Evolutionary conservation across 225 moss, liverwort and hornwort species (phyloP).

Genomic region (Sphagnum contortum): DNA sequence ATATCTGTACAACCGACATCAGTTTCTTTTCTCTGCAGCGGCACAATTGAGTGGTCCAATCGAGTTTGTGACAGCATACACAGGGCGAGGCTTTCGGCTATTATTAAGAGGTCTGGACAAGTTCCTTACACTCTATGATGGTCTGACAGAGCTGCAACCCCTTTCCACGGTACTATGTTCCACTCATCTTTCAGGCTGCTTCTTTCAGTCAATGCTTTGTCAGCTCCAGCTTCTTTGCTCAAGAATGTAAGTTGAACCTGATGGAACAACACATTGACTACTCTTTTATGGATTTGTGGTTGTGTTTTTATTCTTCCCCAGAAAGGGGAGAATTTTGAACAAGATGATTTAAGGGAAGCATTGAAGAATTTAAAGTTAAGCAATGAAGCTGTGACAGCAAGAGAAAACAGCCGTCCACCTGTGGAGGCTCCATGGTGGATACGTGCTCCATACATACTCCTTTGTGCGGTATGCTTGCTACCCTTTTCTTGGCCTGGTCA

Average conservation of each 20-base stretch:
- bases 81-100: constrained; percentile 68
- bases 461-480: constrained; percentile 54
- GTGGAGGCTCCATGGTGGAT: constrained; percentile 97
- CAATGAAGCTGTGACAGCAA: constrained; percentile 71
- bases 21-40: constrained; percentile 20
- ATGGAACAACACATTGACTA: too few species aligned
- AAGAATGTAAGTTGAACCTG: too few species aligned
- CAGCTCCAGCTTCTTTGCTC: too few species aligned
- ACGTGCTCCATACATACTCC: constrained; percentile 75
- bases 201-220: neutral
- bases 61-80: constrained; percentile 47
- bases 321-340: constrained; percentile 68
- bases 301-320: neutral
- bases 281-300: too few species aligned
- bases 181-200: too few species aligned
- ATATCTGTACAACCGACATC: too few species aligned
- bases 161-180: constrained; percentile 31
- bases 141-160: constrained; percentile 55
- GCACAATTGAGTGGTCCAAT: constrained; percentile 26
- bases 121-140: constrained; percentile 68
- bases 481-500: neutral
- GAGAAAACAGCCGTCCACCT: constrained; percentile 58
- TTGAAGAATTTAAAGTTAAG: constrained; percentile 69
- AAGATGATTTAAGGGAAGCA: constrained; percentile 63
- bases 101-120: constrained; percentile 71